Conservation (phyloP, 192 early-diverging fungal genomes). For the Podila verticillata region DNA sequence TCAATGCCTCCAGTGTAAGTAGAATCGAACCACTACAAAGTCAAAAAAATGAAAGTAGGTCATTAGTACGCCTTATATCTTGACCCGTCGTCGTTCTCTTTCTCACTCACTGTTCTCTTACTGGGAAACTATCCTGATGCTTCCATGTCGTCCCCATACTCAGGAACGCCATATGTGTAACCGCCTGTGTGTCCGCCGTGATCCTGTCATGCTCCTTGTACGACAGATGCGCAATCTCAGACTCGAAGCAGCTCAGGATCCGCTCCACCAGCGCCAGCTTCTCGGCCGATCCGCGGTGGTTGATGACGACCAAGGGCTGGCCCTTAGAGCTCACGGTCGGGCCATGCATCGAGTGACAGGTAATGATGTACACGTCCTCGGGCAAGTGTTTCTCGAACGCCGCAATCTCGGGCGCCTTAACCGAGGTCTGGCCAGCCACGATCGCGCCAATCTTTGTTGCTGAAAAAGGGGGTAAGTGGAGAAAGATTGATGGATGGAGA, state of each 20-base stretch:
- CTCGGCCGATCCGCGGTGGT: conserved; percentile 72
- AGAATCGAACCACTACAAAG: conserved; percentile 80
- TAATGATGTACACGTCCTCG: conserved; percentile 91
- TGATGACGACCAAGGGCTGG: conserved; percentile 88
- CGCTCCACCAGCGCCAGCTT: conserved; percentile 67
- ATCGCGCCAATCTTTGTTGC: conserved; percentile 90
- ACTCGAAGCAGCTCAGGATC: conserved; percentile 81
- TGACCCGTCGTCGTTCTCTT: too few relatives aligned
- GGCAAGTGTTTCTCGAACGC: conserved; percentile 92
- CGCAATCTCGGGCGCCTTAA: conserved; percentile 92
- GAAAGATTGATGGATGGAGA: background rate
- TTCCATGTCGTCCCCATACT: conserved; percentile 97
- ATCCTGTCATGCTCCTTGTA: conserved; percentile 93
- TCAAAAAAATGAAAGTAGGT: background rate
- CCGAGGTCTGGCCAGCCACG: conserved; percentile 95
- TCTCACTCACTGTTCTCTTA: conserved; percentile 32
- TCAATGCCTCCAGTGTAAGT: conserved; percentile 94
- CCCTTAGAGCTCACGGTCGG: conserved; percentile 85
- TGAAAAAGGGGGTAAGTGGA: conserved; percentile 18
- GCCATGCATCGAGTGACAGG: conserved; percentile 96
- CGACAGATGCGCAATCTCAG: conserved; percentile 80
- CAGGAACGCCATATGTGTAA: conserved; percentile 95
- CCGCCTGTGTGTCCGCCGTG: conserved; percentile 98
- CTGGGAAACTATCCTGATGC: conserved; percentile 79
- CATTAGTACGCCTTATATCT: background rate